Base-by-base conservation (phyloP, 139 green algal genomes). In the Ostreobium quekettii region DNA sequence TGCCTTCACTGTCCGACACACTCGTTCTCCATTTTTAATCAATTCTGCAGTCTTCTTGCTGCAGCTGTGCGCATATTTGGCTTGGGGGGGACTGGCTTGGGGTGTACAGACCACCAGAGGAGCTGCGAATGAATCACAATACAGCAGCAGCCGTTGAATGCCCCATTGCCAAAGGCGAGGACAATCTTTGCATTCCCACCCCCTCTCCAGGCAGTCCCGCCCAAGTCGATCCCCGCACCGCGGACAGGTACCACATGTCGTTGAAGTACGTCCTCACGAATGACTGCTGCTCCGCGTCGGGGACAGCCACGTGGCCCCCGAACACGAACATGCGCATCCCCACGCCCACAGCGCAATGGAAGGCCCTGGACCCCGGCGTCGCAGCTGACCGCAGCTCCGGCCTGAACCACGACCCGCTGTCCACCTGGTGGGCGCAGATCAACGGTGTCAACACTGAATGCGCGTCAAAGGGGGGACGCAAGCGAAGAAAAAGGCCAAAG, bases 201-300 rank as follows among this genome's bases (percentile, higher is more conserved):
- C 19, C 19, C 42, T 19, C 42, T 19, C 42, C 42, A 26, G 11
- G 15, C 42, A 11, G 15, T 26, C 42, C 11, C 42, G 15, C 42
- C 42, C 19, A 53, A 19, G 15, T 15, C 19, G 15, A 19, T 26
- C 15, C 6, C 24, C 58, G 24, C 4, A 65, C 58, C 58, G 47
- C 58, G 47, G 33, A 32, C 7, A 65, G 26, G 29, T 4, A 47
- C 58, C 58, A 65, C 5, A 19, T n/a, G 29, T 65, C 58, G 47
- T 65, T 65, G 58, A 65, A 65, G 28, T 19, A 28, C 26, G n/a
- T 37, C n/a, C 58, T 39, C 58, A 11, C 24, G 42, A 19, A 26
- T 11, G 42, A 26, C 15, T 19, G 15, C 19, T 53, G 11, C n/a
- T 11, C 7, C 47, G 58, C 29, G 53, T 62, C 33, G 6, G 53